Conservation (phyloP, 768 basidiomycete genomes). For the Amanita rubescens region DNA sequence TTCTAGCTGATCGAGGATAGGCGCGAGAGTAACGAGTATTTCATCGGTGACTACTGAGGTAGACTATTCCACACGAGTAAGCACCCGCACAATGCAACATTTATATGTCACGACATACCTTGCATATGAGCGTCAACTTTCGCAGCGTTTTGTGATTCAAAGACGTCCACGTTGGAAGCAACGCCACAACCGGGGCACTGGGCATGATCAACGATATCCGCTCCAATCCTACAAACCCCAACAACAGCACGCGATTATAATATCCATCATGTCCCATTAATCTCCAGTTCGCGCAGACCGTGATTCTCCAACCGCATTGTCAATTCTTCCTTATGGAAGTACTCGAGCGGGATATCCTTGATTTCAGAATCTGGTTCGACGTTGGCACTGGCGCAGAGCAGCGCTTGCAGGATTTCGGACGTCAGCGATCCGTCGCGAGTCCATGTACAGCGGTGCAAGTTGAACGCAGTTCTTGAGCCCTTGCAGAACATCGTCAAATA, state of each 20-base stretch:
- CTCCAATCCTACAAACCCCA: conserved; percentile 41
- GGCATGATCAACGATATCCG: conserved; percentile 75
- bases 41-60: conserved; percentile 53
- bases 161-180: conserved; percentile 45
- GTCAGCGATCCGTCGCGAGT: conserved; percentile 72
- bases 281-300: conserved; percentile 41
- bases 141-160: conserved; percentile 38
- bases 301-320: neutral
- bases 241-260: conserved; percentile 47
- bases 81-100: neutral
- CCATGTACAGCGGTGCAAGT: conserved; percentile 64
- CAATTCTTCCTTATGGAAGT: neutral
- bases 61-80: conserved; percentile 29
- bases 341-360: neutral
- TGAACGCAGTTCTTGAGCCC: conserved; percentile 57
- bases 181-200: conserved; percentile 40
- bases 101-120: conserved; percentile 31
- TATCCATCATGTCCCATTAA: conserved; percentile 62
- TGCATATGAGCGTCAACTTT: conserved; percentile 62
- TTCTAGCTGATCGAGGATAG: conserved; percentile 42
- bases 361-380: neutral
- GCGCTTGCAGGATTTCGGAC: conserved; percentile 47
- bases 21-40: conserved; percentile 42
- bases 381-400: conserved; percentile 18
- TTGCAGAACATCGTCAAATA: conserved; percentile 32